phyloP scores from a whole-genome alignment of 2,329 filamentous ascomycete genomes.

The Trichoderma brevicompactum region DNA sequence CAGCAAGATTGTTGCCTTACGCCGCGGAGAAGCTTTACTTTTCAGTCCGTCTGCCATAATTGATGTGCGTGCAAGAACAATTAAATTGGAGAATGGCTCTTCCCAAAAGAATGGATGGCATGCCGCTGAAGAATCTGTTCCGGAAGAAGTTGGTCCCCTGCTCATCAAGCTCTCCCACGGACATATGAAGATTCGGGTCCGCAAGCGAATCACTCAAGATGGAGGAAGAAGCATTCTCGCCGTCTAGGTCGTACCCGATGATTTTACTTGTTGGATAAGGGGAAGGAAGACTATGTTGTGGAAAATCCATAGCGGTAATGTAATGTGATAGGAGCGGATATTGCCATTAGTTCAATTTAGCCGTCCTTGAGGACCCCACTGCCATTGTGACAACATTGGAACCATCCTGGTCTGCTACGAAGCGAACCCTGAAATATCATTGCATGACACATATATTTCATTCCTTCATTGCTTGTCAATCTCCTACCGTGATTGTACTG shows the following conservation, averaged over 20 bases:
- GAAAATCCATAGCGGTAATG: background rate
- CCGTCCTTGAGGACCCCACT: no score
- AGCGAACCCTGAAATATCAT: no score
- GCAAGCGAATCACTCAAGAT: constrained; percentile 50
- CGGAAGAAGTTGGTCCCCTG: background rate
- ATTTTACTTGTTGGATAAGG: background rate
- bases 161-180: constrained; percentile 43
- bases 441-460: no score
- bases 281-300: background rate
- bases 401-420: no score
- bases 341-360: no score
- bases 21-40: constrained; percentile 51
- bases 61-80: background rate
- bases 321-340: no score
- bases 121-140: no score
- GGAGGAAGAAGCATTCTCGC: constrained; percentile 54
- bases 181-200: constrained; percentile 47
- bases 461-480: no score
- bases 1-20: constrained; percentile 47
- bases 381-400: no score
- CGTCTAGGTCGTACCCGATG: constrained; percentile 23
- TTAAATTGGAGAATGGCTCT: background rate
- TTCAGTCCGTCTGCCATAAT: constrained; percentile 52
- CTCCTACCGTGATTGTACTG: no score
- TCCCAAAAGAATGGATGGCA: background rate